Evolutionary conservation across 1,139 yeast genomes (phyloP).

Genomic region (Yamadazyma triangularis): DNA sequence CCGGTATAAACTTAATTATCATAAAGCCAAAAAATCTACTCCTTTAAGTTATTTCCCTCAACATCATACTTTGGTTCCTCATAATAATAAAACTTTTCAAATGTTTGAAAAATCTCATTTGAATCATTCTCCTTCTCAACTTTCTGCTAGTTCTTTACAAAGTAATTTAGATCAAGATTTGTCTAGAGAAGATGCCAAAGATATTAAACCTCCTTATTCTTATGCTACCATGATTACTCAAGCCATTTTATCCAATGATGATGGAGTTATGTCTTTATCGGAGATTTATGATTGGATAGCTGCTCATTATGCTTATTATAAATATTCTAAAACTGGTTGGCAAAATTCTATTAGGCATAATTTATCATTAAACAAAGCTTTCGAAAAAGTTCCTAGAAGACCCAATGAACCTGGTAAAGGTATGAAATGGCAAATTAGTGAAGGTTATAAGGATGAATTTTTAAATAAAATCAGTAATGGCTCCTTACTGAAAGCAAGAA

Average conservation of each 20-base stretch:
- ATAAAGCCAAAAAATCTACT: conserved; percentile 14
- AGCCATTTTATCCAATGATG: conserved; percentile 83
- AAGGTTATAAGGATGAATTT: conserved; percentile 78
- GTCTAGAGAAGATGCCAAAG: conserved; percentile 85
- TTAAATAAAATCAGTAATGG: conserved; percentile 75
- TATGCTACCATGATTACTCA: conserved; percentile 98
- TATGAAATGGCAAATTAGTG: conserved; percentile 97
- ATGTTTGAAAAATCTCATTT: conserved; percentile 45
- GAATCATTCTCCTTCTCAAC: conserved; percentile 37
- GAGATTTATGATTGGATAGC: conserved; percentile 93
- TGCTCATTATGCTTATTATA: conserved; percentile 82
- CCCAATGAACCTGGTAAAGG: conserved; percentile 98
- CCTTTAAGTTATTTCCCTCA: conserved; percentile 15
- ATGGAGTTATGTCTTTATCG: conserved; percentile 82
- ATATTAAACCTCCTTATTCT: conserved; percentile 93
- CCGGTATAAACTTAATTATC: conserved; percentile 24
- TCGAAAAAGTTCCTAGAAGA: conserved; percentile 90
- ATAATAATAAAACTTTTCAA: conserved; percentile 44
- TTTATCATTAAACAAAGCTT: conserved; percentile 55
- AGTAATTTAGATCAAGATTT: conserved; percentile 61
- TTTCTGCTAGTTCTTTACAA: conserved; percentile 40
- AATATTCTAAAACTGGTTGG: conserved; percentile 90
- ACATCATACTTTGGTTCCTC: conserved; percentile 14
- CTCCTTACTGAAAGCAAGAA: conserved; percentile 63
- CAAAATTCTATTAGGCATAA: conserved; percentile 61